Evolutionary conservation across 176 grass and related monocot genomes (phyloP), one percentile per base, ranked within the genome.

Genomic region (Carex myosuroides): DNA sequence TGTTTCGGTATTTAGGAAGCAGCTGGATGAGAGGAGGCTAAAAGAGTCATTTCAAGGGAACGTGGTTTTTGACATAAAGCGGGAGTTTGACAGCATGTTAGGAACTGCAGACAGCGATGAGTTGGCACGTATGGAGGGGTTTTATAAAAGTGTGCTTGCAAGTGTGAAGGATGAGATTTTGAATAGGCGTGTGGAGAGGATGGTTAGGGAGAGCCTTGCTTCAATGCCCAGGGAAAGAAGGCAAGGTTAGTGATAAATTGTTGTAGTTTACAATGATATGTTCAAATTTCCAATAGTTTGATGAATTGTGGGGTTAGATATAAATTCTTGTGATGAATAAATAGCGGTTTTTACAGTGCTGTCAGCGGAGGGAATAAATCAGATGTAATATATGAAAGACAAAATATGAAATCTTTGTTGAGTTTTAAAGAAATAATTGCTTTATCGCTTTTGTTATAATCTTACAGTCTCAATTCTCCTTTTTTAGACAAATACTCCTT

Each of bases 1-100:
- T 83, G 88, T 99, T 75, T 99, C 96, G 39, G 93, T 99, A 70
- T 99, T 99, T 69, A 87, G 89, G 74, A 99, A 99, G 81, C 86
- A 85, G 12, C 84, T 99, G 30, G 93, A 94, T 32, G 96, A 94
- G 80, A 81, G 81, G 67, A 89, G 26, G 1, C 83, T 99, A 73
- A 88, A 89, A 11, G 85, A 88, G 14, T 92, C 85, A 13, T 87
- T 95, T 85, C 88, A 93, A 41, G 89, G 91, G n/a, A 93, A 89
- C 79, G 77, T 75, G 8, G 91, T 93, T 44, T 99, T 95, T 82
- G 96, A 99, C 63, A 88, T 99, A 24, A 93, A 83, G 81, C 95
- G 89, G 83, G 96, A 99, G 73, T 92, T 95, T 81, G 96, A 99
- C 81, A 91, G 87, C 71, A 80, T 95, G 20, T 85, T 99, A 72